Percentiles rank a stretch among this genome's conserved stretches.
Evolutionary conservation across 73 alveolate species (phyloP).

Genomic region (Paraurostyla sp.): DNA sequence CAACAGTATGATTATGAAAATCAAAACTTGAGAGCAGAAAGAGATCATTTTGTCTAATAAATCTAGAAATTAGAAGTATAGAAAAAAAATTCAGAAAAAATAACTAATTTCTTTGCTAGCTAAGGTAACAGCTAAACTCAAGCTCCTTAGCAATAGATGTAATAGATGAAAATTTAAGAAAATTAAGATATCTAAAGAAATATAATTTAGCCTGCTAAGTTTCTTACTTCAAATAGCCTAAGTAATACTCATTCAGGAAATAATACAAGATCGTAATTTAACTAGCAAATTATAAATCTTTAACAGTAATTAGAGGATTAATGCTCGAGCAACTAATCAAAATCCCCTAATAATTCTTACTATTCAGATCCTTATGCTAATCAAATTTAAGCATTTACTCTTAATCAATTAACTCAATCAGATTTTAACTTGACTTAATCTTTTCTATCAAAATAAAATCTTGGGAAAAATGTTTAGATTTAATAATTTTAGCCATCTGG

Average conservation of each 20-base stretch:
- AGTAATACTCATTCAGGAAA: too few species aligned
- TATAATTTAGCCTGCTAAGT: too few species aligned
- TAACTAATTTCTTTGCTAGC: neutral
- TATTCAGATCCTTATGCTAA: neutral
- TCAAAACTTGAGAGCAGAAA: constrained; percentile 16
- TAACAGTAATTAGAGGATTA: too few species aligned
- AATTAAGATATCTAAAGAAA: neutral
- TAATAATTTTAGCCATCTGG: neutral
- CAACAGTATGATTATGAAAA: constrained; percentile 1
- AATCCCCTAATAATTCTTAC: neutral
- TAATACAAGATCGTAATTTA: neutral
- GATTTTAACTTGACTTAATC: constrained; percentile 25
- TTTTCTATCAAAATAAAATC: neutral
- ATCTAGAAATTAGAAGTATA: constrained; percentile 15
- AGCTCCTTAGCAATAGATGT: too few species aligned
- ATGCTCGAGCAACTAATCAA: neutral
- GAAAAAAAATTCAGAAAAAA: constrained; percentile 17
- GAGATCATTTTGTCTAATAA: constrained; percentile 4
- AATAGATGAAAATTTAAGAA: neutral
- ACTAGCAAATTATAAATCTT: too few species aligned
- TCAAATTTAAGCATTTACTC: neutral
- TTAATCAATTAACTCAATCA: neutral
- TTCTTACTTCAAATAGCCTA: too few species aligned
- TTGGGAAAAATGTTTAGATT: neutral
- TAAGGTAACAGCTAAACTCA: neutral